These are phyloP conservation scores for Fraxinus xanthoxyloides DNA, from an alignment of 305 asterid genomes.

Conservation along the genomic window DNA sequence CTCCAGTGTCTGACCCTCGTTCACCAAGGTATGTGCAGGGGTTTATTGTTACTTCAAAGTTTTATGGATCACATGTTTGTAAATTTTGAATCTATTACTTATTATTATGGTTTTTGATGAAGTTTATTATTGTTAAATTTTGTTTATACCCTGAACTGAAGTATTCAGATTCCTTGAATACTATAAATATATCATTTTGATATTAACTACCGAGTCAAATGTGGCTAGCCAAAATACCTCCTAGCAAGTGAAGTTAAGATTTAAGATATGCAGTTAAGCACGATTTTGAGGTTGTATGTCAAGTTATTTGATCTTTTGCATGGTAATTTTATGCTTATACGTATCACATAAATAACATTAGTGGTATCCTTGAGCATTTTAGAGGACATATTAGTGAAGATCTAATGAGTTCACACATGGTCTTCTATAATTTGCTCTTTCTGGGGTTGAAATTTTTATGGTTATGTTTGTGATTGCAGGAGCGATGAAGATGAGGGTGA, in stretches of 20 bases:
- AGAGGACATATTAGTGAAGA: not conserved
- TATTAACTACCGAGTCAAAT: not conserved
- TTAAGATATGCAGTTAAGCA: not conserved
- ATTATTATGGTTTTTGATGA: not conserved
- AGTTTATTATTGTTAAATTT: conserved; percentile 14
- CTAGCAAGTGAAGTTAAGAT: not conserved
- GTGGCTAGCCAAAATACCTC: not conserved
- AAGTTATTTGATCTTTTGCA: not conserved
- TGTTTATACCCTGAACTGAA: not conserved
- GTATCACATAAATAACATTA: not conserved
- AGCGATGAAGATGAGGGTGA: conserved; percentile 79
- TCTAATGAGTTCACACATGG: not conserved
- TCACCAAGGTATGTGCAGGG: conserved; percentile 52
- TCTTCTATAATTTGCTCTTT: not conserved
- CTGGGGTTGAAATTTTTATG: conserved; percentile 7
- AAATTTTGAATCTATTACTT: not conserved
- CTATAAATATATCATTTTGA: not conserved
- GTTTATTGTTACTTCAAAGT: not conserved
- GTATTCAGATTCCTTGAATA: not conserved
- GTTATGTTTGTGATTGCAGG: conserved; percentile 43
- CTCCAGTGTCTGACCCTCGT: conserved; percentile 43
- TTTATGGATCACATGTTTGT: not conserved
- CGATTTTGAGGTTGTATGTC: not conserved
- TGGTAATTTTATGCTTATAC: not conserved
- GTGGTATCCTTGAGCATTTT: conserved; percentile 3